phyloP scores from a whole-genome alignment of 495 filamentous ascomycete species.

The Staphylotrichum tortipilum region DNA sequence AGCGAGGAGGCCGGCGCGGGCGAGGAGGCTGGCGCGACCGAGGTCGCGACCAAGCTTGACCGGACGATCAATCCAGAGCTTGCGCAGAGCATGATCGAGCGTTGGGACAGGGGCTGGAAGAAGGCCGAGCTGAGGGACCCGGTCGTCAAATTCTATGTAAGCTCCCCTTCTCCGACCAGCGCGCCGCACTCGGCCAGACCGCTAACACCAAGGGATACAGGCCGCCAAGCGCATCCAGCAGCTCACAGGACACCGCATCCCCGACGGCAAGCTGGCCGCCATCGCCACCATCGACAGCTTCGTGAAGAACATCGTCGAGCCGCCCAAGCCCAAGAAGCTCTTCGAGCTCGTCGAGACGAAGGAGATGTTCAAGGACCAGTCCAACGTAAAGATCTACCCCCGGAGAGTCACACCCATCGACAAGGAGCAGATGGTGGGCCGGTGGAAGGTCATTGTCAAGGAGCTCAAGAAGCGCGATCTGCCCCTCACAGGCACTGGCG shows the following conservation, averaged over 20 bases:
- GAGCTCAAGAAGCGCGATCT: conserved; percentile 59
- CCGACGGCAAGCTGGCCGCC: conserved; percentile 53
- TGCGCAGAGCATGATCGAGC: conserved; percentile 20
- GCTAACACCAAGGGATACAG: conserved; percentile 30
- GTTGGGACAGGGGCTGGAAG: conserved; percentile 44
- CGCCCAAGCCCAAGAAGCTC: conserved; percentile 52
- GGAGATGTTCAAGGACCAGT: conserved; percentile 39
- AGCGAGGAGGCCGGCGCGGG: neutral
- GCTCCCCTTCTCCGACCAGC: neutral
- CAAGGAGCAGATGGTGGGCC: conserved; percentile 65
- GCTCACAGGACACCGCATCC: conserved; percentile 63
- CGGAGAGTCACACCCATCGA: conserved; percentile 56
- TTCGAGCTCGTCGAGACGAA: conserved; percentile 35
- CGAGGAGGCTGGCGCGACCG: neutral
- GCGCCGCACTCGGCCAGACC: neutral
- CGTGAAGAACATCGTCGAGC: conserved; percentile 42
- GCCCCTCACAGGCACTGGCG: conserved; percentile 33
- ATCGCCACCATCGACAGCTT: conserved; percentile 48
- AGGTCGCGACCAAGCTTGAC: neutral
- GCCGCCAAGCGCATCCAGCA: conserved; percentile 68
- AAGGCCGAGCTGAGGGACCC: conserved; percentile 48
- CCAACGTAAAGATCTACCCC: conserved; percentile 60
- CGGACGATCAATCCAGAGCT: conserved; percentile 16
- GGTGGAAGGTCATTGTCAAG: conserved; percentile 75
- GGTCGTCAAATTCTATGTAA: conserved; percentile 61